Conservation (phyloP, 2,329 filamentous ascomycete species). For the Verruconis gallopava region DNA sequence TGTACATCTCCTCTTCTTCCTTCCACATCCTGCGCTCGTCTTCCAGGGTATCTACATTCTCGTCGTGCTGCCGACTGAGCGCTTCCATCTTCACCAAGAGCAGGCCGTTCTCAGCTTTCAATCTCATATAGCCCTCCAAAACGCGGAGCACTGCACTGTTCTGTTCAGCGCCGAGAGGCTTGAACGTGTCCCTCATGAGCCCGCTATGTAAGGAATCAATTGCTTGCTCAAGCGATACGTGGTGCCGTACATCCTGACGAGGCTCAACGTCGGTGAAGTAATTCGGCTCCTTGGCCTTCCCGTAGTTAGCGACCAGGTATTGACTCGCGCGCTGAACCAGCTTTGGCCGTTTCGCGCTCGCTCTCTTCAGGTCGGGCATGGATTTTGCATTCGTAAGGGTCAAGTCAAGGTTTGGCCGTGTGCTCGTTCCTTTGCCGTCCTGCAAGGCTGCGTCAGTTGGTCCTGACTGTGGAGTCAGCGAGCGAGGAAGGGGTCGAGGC, state of each 20-base stretch:
- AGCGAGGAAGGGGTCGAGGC: too few species aligned
- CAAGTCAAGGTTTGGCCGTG: neutral
- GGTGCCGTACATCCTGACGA: neutral
- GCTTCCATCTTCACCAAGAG: neutral
- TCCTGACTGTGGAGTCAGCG: too few species aligned
- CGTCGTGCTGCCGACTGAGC: neutral
- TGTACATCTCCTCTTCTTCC: constrained; percentile 7
- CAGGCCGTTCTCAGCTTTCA: constrained; percentile 1
- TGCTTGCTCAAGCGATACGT: neutral
- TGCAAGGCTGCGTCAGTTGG: too few species aligned
- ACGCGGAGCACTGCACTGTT: constrained; percentile 3
- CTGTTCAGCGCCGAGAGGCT: constrained; percentile 9
- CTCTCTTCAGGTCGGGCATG: neutral
- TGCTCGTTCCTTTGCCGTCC: too few species aligned
- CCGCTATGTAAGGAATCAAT: neutral
- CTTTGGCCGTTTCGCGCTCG: constrained; percentile 7
- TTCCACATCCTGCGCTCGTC: constrained; percentile 5
- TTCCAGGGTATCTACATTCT: constrained; percentile 3
- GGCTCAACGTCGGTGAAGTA: neutral
- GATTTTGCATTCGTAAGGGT: constrained; percentile 1
- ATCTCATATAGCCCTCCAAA: constrained; percentile 1
- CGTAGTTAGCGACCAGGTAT: constrained; percentile 1
- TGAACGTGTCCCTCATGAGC: neutral
- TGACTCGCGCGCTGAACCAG: constrained; percentile 7
- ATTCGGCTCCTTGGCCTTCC: neutral